Base-by-base conservation (phyloP, 768 basidiomycete species). In the Leccinum barrowsii region DNA sequence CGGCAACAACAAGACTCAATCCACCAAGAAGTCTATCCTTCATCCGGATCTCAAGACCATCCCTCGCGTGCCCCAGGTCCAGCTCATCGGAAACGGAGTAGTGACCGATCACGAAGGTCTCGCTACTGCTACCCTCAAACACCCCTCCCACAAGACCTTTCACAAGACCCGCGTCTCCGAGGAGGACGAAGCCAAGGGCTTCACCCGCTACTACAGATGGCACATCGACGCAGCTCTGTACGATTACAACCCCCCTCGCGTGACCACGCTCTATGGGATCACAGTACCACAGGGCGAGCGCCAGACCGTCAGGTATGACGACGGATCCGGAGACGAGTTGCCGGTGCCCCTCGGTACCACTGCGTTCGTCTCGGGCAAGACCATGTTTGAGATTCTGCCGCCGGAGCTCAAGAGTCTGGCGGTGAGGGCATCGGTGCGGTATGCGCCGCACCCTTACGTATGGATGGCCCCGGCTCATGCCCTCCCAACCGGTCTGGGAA, bases 41-140 rank as follows among this genome's bases (percentile, higher is more conserved):
- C 91, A 93, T 68, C 90, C 92, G 0, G 90, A 94, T 70, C 82
- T 94, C 65, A 95, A 93, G 78, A 94, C 90, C 40, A 92, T 96
- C 60, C 92, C 94, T 1, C 82, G 87, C 22, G 85, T 89, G 1
- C 90, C 91, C 1, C 90, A 94, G 68, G 94, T 96, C 1, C 94
- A 96, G 70, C 85, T 95, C 55, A 94, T 95, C 67, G 93, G 93
- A 7, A 94, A 94, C 66, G 93, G 94, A 7, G 82, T 75, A 0
- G 86, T 93, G 11, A 85, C 85, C 65, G 75, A 89, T 69, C 87
- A 93, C 76, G 89, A 92, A 70, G 92, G 92, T 8, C 80, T 94
- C 21, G 83, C 85, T 1, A 81, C 85, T 66, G 87, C 87, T 17
- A 83, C 80, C 70, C 83, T 96, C 68, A 92, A 89, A 73, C 93